Base-by-base conservation (phyloP, 2,329 filamentous ascomycete species). In the Hypoxylon sp. region DNA sequence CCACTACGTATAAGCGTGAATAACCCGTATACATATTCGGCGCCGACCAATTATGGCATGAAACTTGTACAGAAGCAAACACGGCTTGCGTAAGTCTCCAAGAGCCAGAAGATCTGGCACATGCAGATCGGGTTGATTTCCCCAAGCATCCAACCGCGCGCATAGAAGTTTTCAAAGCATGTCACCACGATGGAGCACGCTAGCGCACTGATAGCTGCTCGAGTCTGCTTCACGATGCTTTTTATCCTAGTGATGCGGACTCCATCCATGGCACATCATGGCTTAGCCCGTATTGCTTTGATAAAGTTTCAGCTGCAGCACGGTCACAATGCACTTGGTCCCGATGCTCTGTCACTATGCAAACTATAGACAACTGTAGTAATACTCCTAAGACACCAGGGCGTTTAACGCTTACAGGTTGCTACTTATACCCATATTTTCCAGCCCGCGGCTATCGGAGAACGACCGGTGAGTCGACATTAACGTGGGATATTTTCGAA, bases 271-370 rank as follows among this genome's bases (percentile, higher is more conserved):
- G 50, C 44, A 44, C 25, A 25, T n/a, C 48, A 30, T 20, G 50
- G 17, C 17, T 20, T 20, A 31, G 31, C 59, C 14, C 44, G 31
- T 56, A 14, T 44, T 30, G 27, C 22, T 46, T 57, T 22, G 44
- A 59, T 40, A 33, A 48, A 57, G 51, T 50, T 25, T 49, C 33
- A 61, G 17, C 27, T 42, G 27, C 44, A 57, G 64, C 48, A 48
- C 40, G 64, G 64, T 30, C 55, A 46, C 6, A 30, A 44, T 46
- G 44, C 50, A 30, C 58, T 62, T 53, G 27, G 46, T 61, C 40
- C 58, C 65, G 55, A 46, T 20, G 17, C n/a, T 55, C 51, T 50
- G 37, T 61, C 68, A 58, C 59, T 54, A 54, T 66, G 55, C 65
- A 56, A 59, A 56, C 51, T 22, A 37, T 37, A 13, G 13, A 44